phyloP scores from a whole-genome alignment of 2,329 filamentous ascomycete genomes.

The Colletotrichum cordylinicola region DNA sequence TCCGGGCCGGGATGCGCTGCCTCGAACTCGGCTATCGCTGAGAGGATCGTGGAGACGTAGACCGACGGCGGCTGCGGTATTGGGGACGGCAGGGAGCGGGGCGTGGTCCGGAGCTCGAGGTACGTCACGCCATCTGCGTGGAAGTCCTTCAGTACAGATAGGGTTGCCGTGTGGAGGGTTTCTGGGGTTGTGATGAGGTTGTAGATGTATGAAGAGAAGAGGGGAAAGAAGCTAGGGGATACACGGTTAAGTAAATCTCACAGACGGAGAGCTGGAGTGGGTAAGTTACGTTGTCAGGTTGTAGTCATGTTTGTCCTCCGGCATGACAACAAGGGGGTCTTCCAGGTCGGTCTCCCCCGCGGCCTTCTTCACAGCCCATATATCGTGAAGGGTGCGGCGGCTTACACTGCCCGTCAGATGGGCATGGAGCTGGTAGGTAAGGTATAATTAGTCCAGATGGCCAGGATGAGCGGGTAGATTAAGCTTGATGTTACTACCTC shows the following conservation, averaged over 20 bases:
- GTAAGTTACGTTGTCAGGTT: conserved; percentile 65
- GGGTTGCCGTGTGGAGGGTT: conserved; percentile 67
- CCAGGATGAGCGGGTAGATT: background rate
- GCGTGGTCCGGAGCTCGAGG: conserved; percentile 82
- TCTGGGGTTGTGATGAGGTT: conserved; percentile 69
- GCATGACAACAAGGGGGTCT: conserved; percentile 74
- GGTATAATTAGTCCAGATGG: background rate
- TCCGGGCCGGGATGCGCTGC: conserved; percentile 30
- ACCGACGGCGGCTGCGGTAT: conserved; percentile 47
- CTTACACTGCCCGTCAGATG: conserved; percentile 83
- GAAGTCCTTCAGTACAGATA: conserved; percentile 70
- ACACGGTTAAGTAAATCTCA: background rate
- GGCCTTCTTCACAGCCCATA: conserved; percentile 69
- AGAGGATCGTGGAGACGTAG: conserved; percentile 72
- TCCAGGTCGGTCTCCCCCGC: conserved; percentile 60
- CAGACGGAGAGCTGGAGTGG: background rate
- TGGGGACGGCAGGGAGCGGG: conserved; percentile 47
- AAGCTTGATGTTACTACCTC: conserved; percentile 47
- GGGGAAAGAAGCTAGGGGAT: conserved; percentile 70
- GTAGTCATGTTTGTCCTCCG: conserved; percentile 73
- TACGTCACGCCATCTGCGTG: conserved; percentile 75
- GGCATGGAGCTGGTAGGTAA: conserved; percentile 69
- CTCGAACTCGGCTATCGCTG: conserved; percentile 63
- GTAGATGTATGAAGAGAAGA: conserved; percentile 84
- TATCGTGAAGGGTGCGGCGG: conserved; percentile 73